A percentile compares a stretch with the other conserved stretches of the same genome.
Conservation (phyloP, 352 stramenopile genomes). For the Thraustochytrium sp. region DNA sequence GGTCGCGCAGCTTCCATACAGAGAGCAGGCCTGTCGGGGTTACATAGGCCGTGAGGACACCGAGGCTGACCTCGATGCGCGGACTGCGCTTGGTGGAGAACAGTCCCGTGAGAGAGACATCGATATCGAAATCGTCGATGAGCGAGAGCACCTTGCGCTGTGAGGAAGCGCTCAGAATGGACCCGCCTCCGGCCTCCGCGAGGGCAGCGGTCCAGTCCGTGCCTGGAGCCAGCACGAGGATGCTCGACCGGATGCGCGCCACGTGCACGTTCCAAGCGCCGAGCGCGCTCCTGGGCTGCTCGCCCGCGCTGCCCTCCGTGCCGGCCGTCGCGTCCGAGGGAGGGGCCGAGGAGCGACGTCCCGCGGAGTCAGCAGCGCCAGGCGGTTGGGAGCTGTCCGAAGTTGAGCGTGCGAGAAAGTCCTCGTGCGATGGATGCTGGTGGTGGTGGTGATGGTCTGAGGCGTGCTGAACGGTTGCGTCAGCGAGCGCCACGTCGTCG, state of each 20-base stretch:
- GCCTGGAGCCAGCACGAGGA: neutral
- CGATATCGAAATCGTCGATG: conserved; percentile 25
- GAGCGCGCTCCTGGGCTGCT: neutral
- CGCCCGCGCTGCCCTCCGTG: too few relatives aligned
- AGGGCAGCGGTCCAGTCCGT: neutral
- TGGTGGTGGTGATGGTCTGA: too few relatives aligned
- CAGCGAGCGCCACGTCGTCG: neutral
- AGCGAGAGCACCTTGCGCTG: neutral
- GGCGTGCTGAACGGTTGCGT: neutral
- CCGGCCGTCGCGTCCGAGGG: too few relatives aligned
- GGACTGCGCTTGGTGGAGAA: neutral
- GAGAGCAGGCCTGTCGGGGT: neutral
- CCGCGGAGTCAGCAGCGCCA: neutral
- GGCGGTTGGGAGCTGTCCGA: too few relatives aligned
- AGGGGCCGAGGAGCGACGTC: neutral
- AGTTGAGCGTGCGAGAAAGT: too few relatives aligned
- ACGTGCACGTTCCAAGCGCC: conserved; percentile 8
- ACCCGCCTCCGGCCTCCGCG: neutral
- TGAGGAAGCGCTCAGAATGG: neutral
- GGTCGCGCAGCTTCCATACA: neutral
- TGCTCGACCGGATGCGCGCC: neutral
- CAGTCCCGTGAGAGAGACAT: neutral
- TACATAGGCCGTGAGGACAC: neutral
- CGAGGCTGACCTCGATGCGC: neutral
- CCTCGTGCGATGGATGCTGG: too few relatives aligned